These are phyloP conservation scores for Fraxinus sp. DNA, from an alignment of 305 asterid species.

Conservation along the genomic window DNA sequence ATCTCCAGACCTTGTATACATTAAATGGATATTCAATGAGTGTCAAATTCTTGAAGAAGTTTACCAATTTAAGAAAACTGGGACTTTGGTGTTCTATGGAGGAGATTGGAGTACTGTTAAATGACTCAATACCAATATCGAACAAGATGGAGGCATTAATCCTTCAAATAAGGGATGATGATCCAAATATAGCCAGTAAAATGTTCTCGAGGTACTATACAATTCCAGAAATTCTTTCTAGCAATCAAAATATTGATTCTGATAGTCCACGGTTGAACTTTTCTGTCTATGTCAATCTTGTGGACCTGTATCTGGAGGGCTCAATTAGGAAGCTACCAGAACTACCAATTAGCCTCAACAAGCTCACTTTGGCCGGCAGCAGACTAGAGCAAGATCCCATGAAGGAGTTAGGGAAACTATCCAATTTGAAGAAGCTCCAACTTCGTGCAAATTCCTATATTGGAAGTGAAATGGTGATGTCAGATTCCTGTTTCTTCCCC, in stretches of 20 bases:
- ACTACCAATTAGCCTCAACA: background rate
- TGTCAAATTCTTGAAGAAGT: background rate
- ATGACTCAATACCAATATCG: background rate
- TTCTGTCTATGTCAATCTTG: slow-evolving; percentile 7
- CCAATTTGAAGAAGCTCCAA: slow-evolving; percentile 1
- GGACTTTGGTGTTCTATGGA: background rate
- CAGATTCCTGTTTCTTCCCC: background rate
- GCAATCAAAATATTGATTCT: background rate
- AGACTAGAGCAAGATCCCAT: background rate
- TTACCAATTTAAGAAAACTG: slow-evolving; percentile 5
- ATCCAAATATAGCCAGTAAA: background rate
- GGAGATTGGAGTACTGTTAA: background rate
- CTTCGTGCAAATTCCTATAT: background rate
- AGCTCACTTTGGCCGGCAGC: background rate
- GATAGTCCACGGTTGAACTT: background rate
- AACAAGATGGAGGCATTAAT: background rate
- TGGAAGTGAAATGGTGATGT: background rate
- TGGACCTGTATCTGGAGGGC: background rate
- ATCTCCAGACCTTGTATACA: slow-evolving; percentile 1
- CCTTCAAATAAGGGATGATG: background rate
- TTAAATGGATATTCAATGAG: background rate
- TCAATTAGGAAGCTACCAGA: background rate
- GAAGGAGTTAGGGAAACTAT: slow-evolving; percentile 1
- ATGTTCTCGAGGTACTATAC: background rate
- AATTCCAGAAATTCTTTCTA: background rate